A percentile compares a stretch with the other conserved stretches of the same genome.
phyloP scores from a whole-genome alignment of 371 early-diverging fungal species.

The Umbelopsis sp. region DNA sequence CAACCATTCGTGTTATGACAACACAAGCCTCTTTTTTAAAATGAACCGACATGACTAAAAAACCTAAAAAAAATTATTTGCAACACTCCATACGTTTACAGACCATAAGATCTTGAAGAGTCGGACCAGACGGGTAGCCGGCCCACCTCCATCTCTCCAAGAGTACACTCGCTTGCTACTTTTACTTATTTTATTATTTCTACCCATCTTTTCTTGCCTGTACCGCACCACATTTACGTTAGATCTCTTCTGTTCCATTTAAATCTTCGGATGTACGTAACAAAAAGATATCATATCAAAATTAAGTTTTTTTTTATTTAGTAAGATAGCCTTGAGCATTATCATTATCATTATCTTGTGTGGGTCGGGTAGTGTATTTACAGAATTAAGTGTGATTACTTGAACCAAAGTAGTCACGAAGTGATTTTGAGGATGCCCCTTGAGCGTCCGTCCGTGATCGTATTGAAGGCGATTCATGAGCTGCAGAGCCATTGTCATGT shows the following conservation, averaged over 20 bases:
- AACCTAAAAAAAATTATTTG: background rate
- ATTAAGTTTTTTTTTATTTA: slow-evolving; percentile 2
- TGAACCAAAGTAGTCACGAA: slow-evolving; percentile 4
- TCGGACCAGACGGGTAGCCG: slow-evolving; percentile 12
- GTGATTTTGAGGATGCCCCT: background rate
- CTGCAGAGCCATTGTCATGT: too few relatives aligned
- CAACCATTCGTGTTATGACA: background rate
- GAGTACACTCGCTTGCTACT: background rate
- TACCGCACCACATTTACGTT: background rate
- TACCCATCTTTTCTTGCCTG: background rate
- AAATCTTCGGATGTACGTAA: background rate
- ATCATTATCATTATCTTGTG: background rate
- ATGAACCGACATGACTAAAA: background rate
- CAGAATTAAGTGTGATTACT: background rate
- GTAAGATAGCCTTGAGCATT: background rate
- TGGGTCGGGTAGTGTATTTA: too few relatives aligned
- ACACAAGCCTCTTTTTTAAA: background rate
- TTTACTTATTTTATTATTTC: background rate
- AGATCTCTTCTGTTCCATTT: background rate
- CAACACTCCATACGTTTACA: background rate
- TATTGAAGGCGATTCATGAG: too few relatives aligned
- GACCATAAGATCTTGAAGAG: background rate
- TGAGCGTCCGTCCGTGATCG: background rate
- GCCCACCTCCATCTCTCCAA: background rate
- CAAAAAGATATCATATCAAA: background rate